Base-by-base conservation (phyloP, 2,329 filamentous ascomycete species). In the Atkinsonella texensis region DNA sequence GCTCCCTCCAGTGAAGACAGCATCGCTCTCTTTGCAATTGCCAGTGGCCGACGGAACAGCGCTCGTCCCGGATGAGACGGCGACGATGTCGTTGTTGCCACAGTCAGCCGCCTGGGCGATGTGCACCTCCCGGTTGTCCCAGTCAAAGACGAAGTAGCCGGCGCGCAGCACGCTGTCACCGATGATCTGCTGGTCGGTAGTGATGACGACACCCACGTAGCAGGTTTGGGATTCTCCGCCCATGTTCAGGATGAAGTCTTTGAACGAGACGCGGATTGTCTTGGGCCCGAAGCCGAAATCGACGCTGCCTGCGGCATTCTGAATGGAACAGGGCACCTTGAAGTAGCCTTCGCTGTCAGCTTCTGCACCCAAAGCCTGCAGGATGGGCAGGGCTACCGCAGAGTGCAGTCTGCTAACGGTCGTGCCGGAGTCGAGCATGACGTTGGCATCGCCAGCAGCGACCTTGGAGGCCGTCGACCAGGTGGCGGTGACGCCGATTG, bases 381-480 rank as follows among this genome's bases (percentile, higher is more conserved):
- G 68, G 3, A 80, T 66, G 2, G 68, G 67, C 5, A 57, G 53
- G n/a, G 73, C 72, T 8, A 75, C 61, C 1, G 61, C 42, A 10
- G 64, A 56, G 17, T 74, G 75, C 39, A 80, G 68, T 18, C 72
- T 67, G 3, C 65, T 70, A 12, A 79, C 60, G 0, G 76, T 77
- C 1, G 74, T 73, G 49, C 77, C 77, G 2, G 72, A 75, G 63
- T 80, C 77, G 49, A 80, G 66, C 60, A 76, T 68, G 20, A 74
- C 70, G 46, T 67, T 69, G 10, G 66, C 58, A 23, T 74, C 70
- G 7, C 60, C 53, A 1, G 52, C 54, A 2, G 51, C 42, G 1
- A 70, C 57, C 15, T 54, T 48, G 55, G 63, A 65, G 46, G 53
- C 60, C 39, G 58, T 23, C 0, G 58, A 53, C 20, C 52, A 57